Base-by-base conservation (phyloP, 1,284 basidiomycete species). In the Lignosus rhinocerotis region DNA sequence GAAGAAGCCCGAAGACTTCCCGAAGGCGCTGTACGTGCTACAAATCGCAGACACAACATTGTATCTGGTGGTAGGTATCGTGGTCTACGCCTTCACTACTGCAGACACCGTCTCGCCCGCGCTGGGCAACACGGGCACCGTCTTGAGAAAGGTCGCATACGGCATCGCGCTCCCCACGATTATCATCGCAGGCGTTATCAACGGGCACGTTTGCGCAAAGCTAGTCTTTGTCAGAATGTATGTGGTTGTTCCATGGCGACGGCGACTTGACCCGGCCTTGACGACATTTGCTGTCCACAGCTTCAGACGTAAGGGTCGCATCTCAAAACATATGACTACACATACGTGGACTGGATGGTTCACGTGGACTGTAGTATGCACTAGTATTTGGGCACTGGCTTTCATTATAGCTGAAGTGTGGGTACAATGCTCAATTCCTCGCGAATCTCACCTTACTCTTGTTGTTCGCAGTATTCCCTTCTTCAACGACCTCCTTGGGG, bases 1-100 rank as follows among this genome's bases (percentile, higher is more conserved):
- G 83, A 71, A 72, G 53, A 64, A 66, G 46, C 82, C 82, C 2
- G 66, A 76, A 62, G 71, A 73, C 59, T 73, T 73, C 62, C 57
- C 66, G 10, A 73, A 73, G 54, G 66, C 71, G 6, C 66, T 73
- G 1, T 72, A 62, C 52, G 48, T 61, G 45, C 67, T 73, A 4
- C 71, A 73, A 42, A 68, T 71, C 38, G 63, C 67, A 1, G 71
- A 72, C 53, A 72, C 71, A 30, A 69, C 70, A 5, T 61, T 73
- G 25, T 73, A 73, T 62, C 64, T 73, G 34, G 66, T 73, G 54
- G 65, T 72, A 39, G 71, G 71, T 31, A 56, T 73, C 47, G 70
- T 71, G n/a, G 67, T 73, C 25, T 73, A 73, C 53, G 65, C 70
- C 2, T 73, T 59, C 53, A 63, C 67, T 1, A 70, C 70, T n/a